Evolutionary conservation across 352 stramenopile genomes (phyloP).

Genomic region (Globisporangium carolinianum): DNA sequence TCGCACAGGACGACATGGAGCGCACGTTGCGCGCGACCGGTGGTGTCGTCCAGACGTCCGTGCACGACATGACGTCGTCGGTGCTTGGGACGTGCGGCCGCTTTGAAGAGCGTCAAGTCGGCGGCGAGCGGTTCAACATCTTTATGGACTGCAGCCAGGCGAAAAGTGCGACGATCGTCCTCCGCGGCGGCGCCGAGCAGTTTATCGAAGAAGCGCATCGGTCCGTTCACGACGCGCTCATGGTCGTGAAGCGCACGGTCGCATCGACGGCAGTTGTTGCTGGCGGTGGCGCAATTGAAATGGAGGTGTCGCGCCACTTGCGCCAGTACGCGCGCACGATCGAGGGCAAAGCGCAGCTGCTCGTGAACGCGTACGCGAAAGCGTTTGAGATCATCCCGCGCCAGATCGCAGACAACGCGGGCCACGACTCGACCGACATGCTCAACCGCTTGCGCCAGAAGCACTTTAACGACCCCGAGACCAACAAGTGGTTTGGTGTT

Average conservation of each 20-base stretch:
- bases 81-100: slow-evolving; percentile 92
- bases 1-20: slow-evolving; percentile 96
- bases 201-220: slow-evolving; percentile 98
- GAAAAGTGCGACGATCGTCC: slow-evolving; percentile 96
- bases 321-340: slow-evolving; percentile 92
- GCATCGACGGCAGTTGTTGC: slow-evolving; percentile 88
- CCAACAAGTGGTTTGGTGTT: slow-evolving; percentile 96
- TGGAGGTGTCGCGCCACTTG: slow-evolving; percentile 90
- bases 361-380: slow-evolving; percentile 95
- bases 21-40: slow-evolving; percentile 95
- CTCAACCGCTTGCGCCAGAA: slow-evolving; percentile 95
- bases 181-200: slow-evolving; percentile 96
- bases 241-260: slow-evolving; percentile 97
- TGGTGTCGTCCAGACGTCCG: slow-evolving; percentile 90
- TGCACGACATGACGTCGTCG: slow-evolving; percentile 87
- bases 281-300: slow-evolving; percentile 89
- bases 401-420: slow-evolving; percentile 98
- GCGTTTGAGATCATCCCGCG: slow-evolving; percentile 98
- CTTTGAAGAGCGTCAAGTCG: slow-evolving; percentile 98
- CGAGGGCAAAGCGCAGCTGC: slow-evolving; percentile 96
- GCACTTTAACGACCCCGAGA: slow-evolving; percentile 91
- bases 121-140: slow-evolving; percentile 98
- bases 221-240: slow-evolving; percentile 97
- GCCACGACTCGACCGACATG: slow-evolving; percentile 97
- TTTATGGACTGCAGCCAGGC: slow-evolving; percentile 95